Percentiles rank a stretch among this genome's conserved stretches.
These are phyloP conservation scores for Vitis hybrid DNA, from an alignment of 177 flowering plant genomes.

Conservation along the genomic window DNA sequence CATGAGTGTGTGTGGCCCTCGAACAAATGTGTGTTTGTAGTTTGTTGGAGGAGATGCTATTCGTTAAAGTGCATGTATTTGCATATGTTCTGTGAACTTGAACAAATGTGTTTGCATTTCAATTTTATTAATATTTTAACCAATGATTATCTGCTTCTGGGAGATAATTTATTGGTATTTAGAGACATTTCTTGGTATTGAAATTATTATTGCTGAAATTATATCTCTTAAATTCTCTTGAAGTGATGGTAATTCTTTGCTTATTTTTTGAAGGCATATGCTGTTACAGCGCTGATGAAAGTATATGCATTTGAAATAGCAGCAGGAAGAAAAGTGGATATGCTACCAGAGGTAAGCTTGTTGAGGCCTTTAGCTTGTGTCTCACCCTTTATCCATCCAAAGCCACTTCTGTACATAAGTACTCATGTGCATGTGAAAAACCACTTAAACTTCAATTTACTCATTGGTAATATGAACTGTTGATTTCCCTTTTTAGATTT, in stretches of 20 bases:
- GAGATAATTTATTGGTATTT: not conserved
- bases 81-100: too few relatives aligned
- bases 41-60: too few relatives aligned
- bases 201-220: not conserved
- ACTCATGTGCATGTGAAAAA: not conserved
- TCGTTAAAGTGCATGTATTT: too few relatives aligned
- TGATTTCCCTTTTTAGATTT: not conserved
- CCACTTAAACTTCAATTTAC: not conserved
- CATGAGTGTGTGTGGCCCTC: too few relatives aligned
- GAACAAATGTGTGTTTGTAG: too few relatives aligned
- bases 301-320: slow-evolving; percentile 85
- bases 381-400: not conserved
- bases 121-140: too few relatives aligned
- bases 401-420: not conserved
- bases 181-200: not conserved
- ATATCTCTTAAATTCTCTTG: not conserved
- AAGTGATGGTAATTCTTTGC: not conserved
- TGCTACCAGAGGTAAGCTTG: slow-evolving; percentile 78
- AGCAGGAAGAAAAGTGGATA: slow-evolving; percentile 77
- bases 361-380: not conserved
- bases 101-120: too few relatives aligned
- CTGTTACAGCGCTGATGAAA: slow-evolving; percentile 90
- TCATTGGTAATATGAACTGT: not conserved
- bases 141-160: not conserved
- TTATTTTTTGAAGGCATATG: slow-evolving; percentile 72